Evolutionary conservation across 139 green algal genomes (phyloP).

Genomic region (Micractinium sp.): DNA sequence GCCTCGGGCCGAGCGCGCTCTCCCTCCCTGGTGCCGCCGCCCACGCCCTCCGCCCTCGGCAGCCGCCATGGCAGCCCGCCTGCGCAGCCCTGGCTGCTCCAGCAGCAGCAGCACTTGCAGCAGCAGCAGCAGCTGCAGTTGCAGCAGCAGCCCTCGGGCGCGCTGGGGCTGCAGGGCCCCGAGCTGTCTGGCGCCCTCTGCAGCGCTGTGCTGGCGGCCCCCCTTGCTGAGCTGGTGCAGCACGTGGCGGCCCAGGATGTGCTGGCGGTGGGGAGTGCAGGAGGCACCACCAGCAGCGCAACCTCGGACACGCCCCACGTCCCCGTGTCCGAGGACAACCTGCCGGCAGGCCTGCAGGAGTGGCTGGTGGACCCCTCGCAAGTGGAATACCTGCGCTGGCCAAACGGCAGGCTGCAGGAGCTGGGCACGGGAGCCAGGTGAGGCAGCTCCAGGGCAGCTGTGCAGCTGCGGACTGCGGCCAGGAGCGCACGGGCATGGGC

Average conservation of each 20-base stretch:
- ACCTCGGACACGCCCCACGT: not conserved
- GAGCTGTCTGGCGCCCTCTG: not conserved
- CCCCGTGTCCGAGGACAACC: not conserved
- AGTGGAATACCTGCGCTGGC: not conserved
- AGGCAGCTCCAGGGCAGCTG: not conserved
- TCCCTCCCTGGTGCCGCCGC: not conserved
- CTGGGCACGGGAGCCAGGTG: not conserved
- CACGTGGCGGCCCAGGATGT: constrained; percentile 10
- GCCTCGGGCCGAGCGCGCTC: no score
- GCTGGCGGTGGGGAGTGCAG: not conserved
- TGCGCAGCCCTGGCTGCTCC: not conserved
- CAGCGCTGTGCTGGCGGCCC: not conserved
- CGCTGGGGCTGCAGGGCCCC: no score
- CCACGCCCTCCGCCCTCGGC: not conserved
- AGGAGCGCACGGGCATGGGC: not conserved
- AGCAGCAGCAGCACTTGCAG: not conserved
- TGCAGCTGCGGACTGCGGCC: not conserved
- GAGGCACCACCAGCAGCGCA: not conserved
- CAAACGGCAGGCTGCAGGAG: not conserved
- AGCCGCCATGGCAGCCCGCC: not conserved
- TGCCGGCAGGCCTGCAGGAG: not conserved
- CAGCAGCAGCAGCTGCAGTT: not conserved
- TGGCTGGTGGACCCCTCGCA: not conserved
- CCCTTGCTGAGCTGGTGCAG: not conserved
- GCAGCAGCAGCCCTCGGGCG: not conserved